Conservation (phyloP, 768 basidiomycete species). For the Boletus subparvulus region DNA sequence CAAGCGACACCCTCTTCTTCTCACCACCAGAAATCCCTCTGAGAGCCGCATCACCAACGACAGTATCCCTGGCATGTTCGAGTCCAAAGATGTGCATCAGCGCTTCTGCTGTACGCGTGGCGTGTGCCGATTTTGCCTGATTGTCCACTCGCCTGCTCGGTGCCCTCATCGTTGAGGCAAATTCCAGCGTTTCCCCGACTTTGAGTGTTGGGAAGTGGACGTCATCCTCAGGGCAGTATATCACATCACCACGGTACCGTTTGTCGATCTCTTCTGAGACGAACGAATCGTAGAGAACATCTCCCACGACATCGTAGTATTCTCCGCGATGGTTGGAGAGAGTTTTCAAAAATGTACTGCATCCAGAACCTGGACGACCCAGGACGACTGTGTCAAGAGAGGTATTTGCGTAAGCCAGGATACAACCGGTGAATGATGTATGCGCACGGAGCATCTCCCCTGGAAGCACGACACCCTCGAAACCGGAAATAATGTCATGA, state of each 20-base stretch:
- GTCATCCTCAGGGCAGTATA: slow-evolving; percentile 37
- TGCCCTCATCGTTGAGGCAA: slow-evolving; percentile 52
- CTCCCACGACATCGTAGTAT: slow-evolving; percentile 41
- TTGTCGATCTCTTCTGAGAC: slow-evolving; percentile 42
- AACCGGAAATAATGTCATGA: slow-evolving; percentile 58
- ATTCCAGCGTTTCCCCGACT: slow-evolving; percentile 47
- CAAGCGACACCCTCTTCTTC: too few species aligned
- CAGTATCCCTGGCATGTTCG: too few species aligned
- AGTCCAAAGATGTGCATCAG: too few species aligned
- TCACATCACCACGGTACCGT: slow-evolving; percentile 48
- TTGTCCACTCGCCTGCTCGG: slow-evolving; percentile 29
- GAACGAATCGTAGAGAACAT: slow-evolving; percentile 48
- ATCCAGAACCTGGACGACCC: slow-evolving; percentile 73
- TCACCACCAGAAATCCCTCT: too few species aligned
- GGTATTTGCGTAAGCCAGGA: neutral
- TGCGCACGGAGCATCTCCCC: slow-evolving; percentile 75
- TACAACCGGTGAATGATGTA: slow-evolving; percentile 22
- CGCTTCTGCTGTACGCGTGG: too few species aligned
- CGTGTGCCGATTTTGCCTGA: neutral
- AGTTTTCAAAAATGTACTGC: slow-evolving; percentile 51
- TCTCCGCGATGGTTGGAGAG: slow-evolving; percentile 46
- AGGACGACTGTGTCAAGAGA: slow-evolving; percentile 58
- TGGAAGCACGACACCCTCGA: slow-evolving; percentile 63
- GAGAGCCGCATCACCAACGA: too few species aligned
- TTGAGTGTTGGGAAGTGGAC: slow-evolving; percentile 38